These are phyloP conservation scores for Lignosus rhinocerotis DNA, from an alignment of 1,284 basidiomycete genomes.

Conservation along the genomic window DNA sequence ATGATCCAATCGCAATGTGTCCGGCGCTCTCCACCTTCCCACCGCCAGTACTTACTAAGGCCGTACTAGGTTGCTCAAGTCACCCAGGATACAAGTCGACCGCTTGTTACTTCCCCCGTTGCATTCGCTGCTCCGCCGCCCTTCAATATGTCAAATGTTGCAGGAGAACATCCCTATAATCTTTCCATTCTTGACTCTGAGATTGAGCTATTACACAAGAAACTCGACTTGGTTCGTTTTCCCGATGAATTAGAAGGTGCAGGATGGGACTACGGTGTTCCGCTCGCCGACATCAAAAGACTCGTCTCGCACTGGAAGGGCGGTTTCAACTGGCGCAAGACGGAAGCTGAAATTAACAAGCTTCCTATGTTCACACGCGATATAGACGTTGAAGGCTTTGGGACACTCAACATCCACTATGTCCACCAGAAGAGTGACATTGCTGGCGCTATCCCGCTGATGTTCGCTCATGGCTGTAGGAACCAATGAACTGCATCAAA, in stretches of 20 bases:
- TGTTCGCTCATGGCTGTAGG: constrained; percentile 57
- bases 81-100: no score
- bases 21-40: no score
- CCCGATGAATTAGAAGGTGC: constrained; percentile 51
- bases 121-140: background rate
- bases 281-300: constrained; percentile 45
- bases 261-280: constrained; percentile 47
- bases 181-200: constrained; percentile 42
- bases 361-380: constrained; percentile 50
- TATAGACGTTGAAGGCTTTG: constrained; percentile 45
- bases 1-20: no score
- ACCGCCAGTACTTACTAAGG: no score
- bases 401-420: constrained; percentile 48
- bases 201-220: constrained; percentile 38
- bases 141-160: background rate
- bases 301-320: constrained; percentile 45
- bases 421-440: constrained; percentile 47
- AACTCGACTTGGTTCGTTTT: constrained; percentile 42
- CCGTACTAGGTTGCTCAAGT: no score
- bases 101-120: background rate
- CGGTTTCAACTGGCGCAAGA: constrained; percentile 48
- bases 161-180: constrained; percentile 36
- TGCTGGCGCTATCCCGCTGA: constrained; percentile 46
- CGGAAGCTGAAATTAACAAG: constrained; percentile 44
- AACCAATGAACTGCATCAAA: background rate